A percentile compares a stretch with the other conserved stretches of the same genome.
Evolutionary conservation across 345 rosid genomes (phyloP).

Genomic region (Bruguiera sexangula): DNA sequence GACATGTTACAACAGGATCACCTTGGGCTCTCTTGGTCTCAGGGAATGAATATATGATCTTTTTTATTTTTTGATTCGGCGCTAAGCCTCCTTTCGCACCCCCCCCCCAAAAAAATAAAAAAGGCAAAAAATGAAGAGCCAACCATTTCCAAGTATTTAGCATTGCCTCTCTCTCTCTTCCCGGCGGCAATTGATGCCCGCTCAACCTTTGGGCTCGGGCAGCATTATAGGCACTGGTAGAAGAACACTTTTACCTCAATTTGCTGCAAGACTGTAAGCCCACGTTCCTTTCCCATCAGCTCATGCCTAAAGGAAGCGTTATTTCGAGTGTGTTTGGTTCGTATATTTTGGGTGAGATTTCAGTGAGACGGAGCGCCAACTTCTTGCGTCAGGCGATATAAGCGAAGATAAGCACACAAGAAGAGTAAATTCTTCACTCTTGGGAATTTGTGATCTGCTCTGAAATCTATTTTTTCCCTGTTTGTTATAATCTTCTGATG

Average conservation of each 20-base stretch:
- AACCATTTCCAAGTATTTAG: neutral
- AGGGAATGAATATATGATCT: no score
- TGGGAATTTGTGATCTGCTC: neutral
- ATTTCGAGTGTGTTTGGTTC: neutral
- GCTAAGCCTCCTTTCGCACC: no score
- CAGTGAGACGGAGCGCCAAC: conserved; percentile 82
- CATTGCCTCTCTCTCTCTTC: neutral
- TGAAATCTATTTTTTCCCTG: conserved; percentile 1
- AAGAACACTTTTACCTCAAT: conserved; percentile 74
- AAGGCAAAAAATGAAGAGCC: conserved; percentile 13
- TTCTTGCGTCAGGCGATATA: conserved; percentile 76
- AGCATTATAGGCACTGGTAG: conserved; percentile 90
- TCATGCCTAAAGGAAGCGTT: neutral
- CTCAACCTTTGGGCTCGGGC: conserved; percentile 34
- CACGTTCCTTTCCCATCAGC: neutral
- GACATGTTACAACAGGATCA: no score
- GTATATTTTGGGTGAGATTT: conserved; percentile 19
- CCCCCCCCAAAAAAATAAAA: no score
- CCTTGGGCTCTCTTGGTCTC: no score
- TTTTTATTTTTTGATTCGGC: no score
- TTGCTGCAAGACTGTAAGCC: conserved; percentile 77
- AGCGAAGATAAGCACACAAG: conserved; percentile 67
- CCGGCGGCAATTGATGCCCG: neutral
- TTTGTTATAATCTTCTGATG: conserved; percentile 11
- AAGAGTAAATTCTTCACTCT: conserved; percentile 58